These are phyloP conservation scores for Solanum appendiculatum DNA, from an alignment of 257 asterid species.

Conservation along the genomic window DNA sequence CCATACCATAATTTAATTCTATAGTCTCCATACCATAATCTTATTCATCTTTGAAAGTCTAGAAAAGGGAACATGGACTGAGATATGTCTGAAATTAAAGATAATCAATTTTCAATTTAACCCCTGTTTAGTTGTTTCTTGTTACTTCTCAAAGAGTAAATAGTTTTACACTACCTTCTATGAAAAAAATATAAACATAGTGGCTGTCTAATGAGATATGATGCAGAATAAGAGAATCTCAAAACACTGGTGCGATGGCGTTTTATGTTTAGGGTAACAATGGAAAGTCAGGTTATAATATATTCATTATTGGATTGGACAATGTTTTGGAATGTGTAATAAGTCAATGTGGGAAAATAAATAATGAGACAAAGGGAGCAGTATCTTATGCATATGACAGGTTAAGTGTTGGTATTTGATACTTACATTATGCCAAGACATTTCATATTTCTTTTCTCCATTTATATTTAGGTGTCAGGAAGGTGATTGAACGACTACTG, in stretches of 20 bases:
- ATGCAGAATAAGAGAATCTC: not conserved
- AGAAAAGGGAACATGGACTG: not conserved
- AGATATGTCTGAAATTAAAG: not conserved
- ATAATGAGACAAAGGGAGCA: not conserved
- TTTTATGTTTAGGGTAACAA: not conserved
- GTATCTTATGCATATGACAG: not conserved
- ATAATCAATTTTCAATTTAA: not conserved
- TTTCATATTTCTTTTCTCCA: not conserved
- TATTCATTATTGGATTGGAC: not conserved
- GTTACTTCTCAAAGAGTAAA: not conserved
- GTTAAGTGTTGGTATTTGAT: not conserved
- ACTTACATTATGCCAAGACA: not conserved
- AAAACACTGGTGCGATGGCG: not conserved
- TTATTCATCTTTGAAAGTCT: not conserved
- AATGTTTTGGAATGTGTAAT: not conserved
- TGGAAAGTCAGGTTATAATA: not conserved
- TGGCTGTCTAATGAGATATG: not conserved
- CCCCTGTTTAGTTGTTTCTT: not conserved
- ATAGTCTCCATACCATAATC: not conserved
- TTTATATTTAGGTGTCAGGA: not conserved
- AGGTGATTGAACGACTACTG: not conserved
- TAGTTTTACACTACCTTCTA: not conserved
- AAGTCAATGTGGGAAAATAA: not conserved
- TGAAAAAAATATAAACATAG: not conserved
- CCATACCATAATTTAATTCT: not conserved